These are phyloP conservation scores for Boletus patriciae DNA, from an alignment of 768 basidiomycete genomes.

Conservation along the genomic window DNA sequence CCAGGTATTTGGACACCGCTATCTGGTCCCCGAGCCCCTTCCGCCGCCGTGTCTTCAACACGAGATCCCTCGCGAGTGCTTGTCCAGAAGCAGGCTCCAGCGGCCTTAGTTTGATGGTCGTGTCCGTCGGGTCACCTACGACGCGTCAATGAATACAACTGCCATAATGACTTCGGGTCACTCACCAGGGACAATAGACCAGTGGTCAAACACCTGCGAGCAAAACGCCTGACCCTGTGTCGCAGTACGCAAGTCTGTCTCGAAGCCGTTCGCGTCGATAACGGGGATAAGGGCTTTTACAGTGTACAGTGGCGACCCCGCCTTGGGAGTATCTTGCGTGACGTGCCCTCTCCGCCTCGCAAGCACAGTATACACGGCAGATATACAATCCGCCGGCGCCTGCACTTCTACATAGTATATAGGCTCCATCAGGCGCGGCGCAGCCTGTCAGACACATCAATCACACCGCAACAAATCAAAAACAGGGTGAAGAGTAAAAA, in stretches of 20 bases:
- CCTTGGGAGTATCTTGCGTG: slow-evolving; percentile 96
- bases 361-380: slow-evolving; percentile 96
- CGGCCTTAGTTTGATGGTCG: slow-evolving; percentile 92
- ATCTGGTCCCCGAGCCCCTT: slow-evolving; percentile 98
- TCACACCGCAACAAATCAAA: not conserved
- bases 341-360: slow-evolving; percentile 99
- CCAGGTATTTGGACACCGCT: slow-evolving; percentile 94
- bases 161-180: slow-evolving; percentile 7
- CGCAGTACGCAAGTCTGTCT: slow-evolving; percentile 95
- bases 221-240: slow-evolving; percentile 99
- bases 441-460: slow-evolving; percentile 57
- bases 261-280: slow-evolving; percentile 98
- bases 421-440: slow-evolving; percentile 94
- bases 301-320: slow-evolving; percentile 96
- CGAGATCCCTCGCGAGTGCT: slow-evolving; percentile 89
- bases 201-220: slow-evolving; percentile 96
- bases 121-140: slow-evolving; percentile 95
- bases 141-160: not conserved
- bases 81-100: slow-evolving; percentile 97
- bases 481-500: slow-evolving; percentile 8
- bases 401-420: slow-evolving; percentile 99
- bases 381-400: slow-evolving; percentile 97
- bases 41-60: slow-evolving; percentile 92
- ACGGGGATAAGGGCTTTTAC: slow-evolving; percentile 98
- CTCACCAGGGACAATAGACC: slow-evolving; percentile 96